Conservation (phyloP, 805 yeast genomes). For the Saccharomyces cerevisiae region DNA sequence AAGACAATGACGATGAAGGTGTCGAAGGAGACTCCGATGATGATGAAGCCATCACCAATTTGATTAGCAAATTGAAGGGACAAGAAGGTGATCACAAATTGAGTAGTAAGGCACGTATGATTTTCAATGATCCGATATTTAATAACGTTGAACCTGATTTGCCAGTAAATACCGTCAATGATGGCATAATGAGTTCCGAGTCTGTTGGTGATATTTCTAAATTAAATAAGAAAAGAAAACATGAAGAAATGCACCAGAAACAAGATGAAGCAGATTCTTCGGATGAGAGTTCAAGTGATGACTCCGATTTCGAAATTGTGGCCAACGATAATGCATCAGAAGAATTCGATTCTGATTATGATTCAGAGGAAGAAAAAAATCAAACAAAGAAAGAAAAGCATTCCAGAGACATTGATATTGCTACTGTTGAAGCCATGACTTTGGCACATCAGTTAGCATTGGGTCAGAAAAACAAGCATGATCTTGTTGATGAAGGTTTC, state of each 20-base stretch:
- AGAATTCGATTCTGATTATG: constrained; percentile 37
- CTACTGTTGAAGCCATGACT: constrained; percentile 96
- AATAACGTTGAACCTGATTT: constrained; percentile 38
- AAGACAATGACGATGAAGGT: constrained; percentile 32
- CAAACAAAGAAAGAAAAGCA: constrained; percentile 40
- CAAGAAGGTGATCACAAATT: constrained; percentile 34
- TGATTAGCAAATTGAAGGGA: constrained; percentile 49
- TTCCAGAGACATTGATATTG: constrained; percentile 64
- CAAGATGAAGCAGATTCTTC: constrained; percentile 11
- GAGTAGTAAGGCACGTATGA: constrained; percentile 36
- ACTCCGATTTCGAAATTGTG: constrained; percentile 40
- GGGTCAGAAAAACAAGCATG: constrained; percentile 78
- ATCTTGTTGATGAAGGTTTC: constrained; percentile 85
- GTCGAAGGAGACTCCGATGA: constrained; percentile 56
- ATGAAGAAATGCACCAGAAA: constrained; percentile 13
- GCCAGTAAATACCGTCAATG: constrained; percentile 12
- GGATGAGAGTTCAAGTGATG: constrained; percentile 12
- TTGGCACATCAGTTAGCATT: constrained; percentile 91
- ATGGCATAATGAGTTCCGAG: constrained; percentile 10
- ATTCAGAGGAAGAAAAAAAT: constrained; percentile 46
- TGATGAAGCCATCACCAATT: constrained; percentile 56
- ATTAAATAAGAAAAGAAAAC: constrained; percentile 11
- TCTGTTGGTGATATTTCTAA: constrained; percentile 16
- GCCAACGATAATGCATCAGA: constrained; percentile 27
- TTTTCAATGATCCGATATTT: constrained; percentile 49